phyloP scores from a whole-genome alignment of 345 rosid genomes.

The Excoecaria cochinchinensis region DNA sequence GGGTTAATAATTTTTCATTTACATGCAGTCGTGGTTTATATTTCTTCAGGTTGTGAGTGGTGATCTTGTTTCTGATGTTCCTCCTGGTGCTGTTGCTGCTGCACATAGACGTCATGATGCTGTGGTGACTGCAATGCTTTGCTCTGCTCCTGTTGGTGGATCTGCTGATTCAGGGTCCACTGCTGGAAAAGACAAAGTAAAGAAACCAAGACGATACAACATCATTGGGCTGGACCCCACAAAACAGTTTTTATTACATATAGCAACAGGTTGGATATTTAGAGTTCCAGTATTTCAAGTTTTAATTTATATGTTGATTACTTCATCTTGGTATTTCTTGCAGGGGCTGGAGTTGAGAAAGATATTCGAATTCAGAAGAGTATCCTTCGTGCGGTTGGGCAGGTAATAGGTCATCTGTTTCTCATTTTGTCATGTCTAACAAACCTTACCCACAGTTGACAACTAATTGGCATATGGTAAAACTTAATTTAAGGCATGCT shows the following conservation, averaged over 20 bases:
- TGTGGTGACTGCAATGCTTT: conserved; percentile 80
- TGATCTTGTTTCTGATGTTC: conserved; percentile 96
- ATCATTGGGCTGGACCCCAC: conserved; percentile 78
- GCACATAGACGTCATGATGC: conserved; percentile 94
- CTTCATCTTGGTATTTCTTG: conserved; percentile 19
- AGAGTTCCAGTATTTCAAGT: background rate
- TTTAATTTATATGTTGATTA: conserved; percentile 12
- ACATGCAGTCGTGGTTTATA: conserved; percentile 10
- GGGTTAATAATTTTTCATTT: conserved; percentile 10
- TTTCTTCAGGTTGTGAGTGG: conserved; percentile 82
- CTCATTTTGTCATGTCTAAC: background rate
- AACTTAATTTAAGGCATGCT: background rate
- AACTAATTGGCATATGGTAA: conserved; percentile 6
- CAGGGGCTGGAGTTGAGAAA: conserved; percentile 81
- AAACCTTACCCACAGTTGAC: background rate
- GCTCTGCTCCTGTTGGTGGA: conserved; percentile 79
- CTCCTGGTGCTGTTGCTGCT: conserved; percentile 89
- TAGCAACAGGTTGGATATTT: conserved; percentile 66
- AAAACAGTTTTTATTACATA: conserved; percentile 68
- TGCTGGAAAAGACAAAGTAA: conserved; percentile 80
- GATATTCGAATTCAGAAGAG: conserved; percentile 70
- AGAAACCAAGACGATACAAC: conserved; percentile 74
- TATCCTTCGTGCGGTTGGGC: conserved; percentile 79
- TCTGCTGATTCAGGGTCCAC: conserved; percentile 70
- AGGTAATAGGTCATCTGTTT: conserved; percentile 47